Conservation (phyloP, 768 basidiomycete genomes). For the Favolaschia claudopus region DNA sequence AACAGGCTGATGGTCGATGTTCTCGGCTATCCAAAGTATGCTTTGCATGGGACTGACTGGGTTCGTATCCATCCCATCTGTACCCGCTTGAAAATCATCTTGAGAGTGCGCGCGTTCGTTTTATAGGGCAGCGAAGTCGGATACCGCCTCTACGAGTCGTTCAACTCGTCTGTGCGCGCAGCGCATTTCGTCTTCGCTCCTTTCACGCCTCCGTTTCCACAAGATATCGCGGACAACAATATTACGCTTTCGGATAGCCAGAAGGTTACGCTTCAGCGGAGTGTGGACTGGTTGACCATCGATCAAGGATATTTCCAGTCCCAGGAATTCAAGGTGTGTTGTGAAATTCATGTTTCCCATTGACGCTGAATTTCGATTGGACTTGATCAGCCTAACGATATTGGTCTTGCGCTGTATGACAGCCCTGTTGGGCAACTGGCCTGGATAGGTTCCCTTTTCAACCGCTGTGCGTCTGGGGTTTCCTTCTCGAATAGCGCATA, state of each 20-base stretch:
- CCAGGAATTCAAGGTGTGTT: slow-evolving; percentile 1
- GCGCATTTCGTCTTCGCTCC: slow-evolving; percentile 23
- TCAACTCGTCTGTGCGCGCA: slow-evolving; percentile 12
- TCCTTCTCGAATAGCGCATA: neutral
- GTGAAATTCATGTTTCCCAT: neutral
- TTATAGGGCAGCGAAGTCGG: slow-evolving; percentile 1
- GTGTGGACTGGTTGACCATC: neutral
- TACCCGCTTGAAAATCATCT: neutral
- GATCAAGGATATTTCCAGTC: slow-evolving; percentile 5
- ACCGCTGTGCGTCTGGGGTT: slow-evolving; percentile 13
- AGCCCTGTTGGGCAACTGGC: slow-evolving; percentile 35
- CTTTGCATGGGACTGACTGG: slow-evolving; percentile 33
- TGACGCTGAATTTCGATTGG: neutral
- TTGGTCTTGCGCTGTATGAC: slow-evolving; percentile 34
- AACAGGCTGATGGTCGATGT: slow-evolving; percentile 36
- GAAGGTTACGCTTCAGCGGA: slow-evolving; percentile 8
- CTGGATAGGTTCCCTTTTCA: slow-evolving; percentile 32
- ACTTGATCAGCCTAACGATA: slow-evolving; percentile 28
- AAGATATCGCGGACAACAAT: slow-evolving; percentile 5
- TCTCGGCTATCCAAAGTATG: slow-evolving; percentile 33
- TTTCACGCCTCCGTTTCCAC: neutral
- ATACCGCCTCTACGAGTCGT: slow-evolving; percentile 14
- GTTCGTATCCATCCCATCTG: slow-evolving; percentile 12
- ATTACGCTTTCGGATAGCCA: slow-evolving; percentile 1
- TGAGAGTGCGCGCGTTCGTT: neutral